A percentile compares a stretch with the other conserved stretches of the same genome.
Conservation (phyloP, 768 basidiomycete species). For the Boletus coccyginus region DNA sequence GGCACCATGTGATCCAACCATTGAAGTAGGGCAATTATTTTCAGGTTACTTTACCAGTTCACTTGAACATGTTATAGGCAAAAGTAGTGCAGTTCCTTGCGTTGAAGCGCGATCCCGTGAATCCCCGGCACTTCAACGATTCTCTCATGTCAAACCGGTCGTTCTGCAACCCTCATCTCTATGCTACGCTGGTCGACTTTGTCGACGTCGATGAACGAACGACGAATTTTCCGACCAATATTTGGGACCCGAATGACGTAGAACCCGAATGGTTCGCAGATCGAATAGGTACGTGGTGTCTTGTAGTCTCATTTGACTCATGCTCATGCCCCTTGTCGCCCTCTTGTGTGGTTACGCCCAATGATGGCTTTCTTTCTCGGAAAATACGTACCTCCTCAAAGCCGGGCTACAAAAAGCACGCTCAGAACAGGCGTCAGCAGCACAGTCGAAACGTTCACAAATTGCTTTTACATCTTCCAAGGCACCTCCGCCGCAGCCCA, state of each 20-base stretch:
- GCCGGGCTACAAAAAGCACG: constrained; percentile 61
- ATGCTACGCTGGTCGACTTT: constrained; percentile 92
- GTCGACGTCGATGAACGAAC: constrained; percentile 85
- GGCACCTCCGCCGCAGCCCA: constrained; percentile 6
- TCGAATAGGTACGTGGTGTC: constrained; percentile 62
- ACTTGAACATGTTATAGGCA: constrained; percentile 42
- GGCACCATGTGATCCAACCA: constrained; percentile 56
- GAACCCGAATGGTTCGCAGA: constrained; percentile 73
- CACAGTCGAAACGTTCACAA: constrained; percentile 55
- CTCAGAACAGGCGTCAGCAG: constrained; percentile 55
- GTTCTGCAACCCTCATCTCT: constrained; percentile 96
- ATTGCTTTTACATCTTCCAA: constrained; percentile 57
- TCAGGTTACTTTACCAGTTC: neutral
- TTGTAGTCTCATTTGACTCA: constrained; percentile 14
- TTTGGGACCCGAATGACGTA: constrained; percentile 74
- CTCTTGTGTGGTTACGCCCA: constrained; percentile 4
- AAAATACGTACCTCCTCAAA: constrained; percentile 31
- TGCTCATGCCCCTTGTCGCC: constrained; percentile 26
- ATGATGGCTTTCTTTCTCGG: neutral
- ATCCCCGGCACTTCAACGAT: constrained; percentile 92
- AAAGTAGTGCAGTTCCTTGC: constrained; percentile 79
- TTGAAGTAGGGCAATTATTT: constrained; percentile 45
- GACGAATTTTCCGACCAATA: constrained; percentile 71
- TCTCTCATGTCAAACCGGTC: constrained; percentile 89
- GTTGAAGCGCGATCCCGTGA: constrained; percentile 58